phyloP scores from a whole-genome alignment of 1,284 basidiomycete species.

The Chalciporus sp. region DNA sequence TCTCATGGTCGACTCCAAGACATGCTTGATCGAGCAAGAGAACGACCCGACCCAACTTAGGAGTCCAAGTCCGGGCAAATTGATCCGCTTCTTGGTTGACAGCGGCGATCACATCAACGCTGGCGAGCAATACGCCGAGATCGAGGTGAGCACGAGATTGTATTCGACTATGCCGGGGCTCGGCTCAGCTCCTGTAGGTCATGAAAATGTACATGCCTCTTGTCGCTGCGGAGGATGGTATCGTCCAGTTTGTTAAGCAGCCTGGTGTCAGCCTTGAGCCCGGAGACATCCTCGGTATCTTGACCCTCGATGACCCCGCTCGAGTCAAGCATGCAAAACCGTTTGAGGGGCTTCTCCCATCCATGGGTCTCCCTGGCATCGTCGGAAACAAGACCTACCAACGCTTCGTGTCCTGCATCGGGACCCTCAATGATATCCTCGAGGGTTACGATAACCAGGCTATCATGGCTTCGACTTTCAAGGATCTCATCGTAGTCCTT shows the following conservation, averaged over 20 bases:
- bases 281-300: constrained; percentile 98
- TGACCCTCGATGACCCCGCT: constrained; percentile 94
- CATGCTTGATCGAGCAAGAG: constrained; percentile 98
- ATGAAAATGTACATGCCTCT: constrained; percentile 99
- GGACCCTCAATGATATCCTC: constrained; percentile 88
- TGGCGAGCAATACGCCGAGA: constrained; percentile 97
- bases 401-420: constrained; percentile 75
- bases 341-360: constrained; percentile 91
- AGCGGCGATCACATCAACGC: constrained; percentile 97
- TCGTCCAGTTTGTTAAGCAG: constrained; percentile 97
- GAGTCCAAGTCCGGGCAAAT: constrained; percentile 96
- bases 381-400: constrained; percentile 93
- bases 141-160: constrained; percentile 66
- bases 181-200: constrained; percentile 54
- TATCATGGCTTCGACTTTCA: constrained; percentile 81
- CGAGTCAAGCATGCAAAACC: constrained; percentile 99
- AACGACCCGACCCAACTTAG: constrained; percentile 98
- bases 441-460: constrained; percentile 95
- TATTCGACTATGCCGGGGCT: constrained; percentile 13
- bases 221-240: constrained; percentile 93
- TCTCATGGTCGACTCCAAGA: constrained; percentile 95
- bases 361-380: constrained; percentile 85
- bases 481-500: constrained; percentile 79
- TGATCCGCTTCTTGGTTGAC: constrained; percentile 94
- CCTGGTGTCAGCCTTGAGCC: constrained; percentile 95